Evolutionary conservation across 1,284 basidiomycete species (phyloP).

Genomic region (Sanghuangporus weigelae): DNA sequence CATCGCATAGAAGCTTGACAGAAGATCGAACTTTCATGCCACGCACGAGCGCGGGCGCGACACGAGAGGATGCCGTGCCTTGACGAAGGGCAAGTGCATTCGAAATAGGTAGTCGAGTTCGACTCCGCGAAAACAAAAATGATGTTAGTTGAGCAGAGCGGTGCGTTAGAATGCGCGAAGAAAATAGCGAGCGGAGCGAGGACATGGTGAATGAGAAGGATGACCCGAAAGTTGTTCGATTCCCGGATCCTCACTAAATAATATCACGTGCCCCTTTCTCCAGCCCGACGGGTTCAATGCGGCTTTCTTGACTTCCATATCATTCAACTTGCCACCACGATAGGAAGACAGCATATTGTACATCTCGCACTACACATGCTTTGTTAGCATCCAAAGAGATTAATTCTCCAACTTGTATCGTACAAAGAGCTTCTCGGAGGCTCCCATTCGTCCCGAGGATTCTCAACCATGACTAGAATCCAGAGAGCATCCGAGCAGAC

Average conservation of each 20-base stretch:
- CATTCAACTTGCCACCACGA: no score
- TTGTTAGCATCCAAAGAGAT: no score
- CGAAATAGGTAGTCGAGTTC: slow-evolving; percentile 29
- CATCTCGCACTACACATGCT: no score
- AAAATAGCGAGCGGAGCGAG: slow-evolving; percentile 67
- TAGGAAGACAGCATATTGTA: no score
- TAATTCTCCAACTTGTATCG: no score
- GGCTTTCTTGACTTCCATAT: no score
- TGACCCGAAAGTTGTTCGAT: neutral
- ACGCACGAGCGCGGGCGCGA: slow-evolving; percentile 41
- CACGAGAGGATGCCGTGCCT: slow-evolving; percentile 25
- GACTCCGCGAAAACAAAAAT: neutral
- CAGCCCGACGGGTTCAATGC: no score
- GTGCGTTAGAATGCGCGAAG: slow-evolving; percentile 51
- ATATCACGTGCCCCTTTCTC: slow-evolving; percentile 19
- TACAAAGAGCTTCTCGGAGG: no score
- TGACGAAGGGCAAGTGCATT: slow-evolving; percentile 26
- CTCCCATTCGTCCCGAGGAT: slow-evolving; percentile 20
- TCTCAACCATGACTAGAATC: slow-evolving; percentile 20
- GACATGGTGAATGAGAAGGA: slow-evolving; percentile 4
- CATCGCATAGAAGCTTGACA: slow-evolving; percentile 90
- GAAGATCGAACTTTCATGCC: slow-evolving; percentile 97
- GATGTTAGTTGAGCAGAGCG: slow-evolving; percentile 35
- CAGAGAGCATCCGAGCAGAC: slow-evolving; percentile 9
- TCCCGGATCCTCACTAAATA: neutral